Conservation (phyloP, 306 rosid species). For the Herpetospermum pedunculosum region DNA sequence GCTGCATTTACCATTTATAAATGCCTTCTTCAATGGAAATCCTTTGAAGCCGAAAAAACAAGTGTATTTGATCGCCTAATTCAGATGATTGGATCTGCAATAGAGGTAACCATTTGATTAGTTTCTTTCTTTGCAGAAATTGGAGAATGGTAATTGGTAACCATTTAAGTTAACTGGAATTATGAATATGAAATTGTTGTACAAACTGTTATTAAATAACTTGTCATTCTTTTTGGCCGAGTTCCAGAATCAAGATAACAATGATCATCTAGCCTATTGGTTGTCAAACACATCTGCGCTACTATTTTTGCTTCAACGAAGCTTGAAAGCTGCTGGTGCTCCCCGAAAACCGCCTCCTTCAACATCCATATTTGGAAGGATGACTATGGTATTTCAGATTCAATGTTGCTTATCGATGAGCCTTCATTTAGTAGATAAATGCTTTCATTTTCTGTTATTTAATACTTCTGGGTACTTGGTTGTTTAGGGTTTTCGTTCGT, state of each 20-base stretch:
- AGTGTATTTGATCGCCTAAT: conserved; percentile 99
- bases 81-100: conserved; percentile 97
- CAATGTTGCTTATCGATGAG: background rate
- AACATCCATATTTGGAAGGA: conserved; percentile 93
- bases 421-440: background rate
- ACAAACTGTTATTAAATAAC: too few species aligned
- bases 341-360: conserved; percentile 74
- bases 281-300: conserved; percentile 82
- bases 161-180: too few species aligned
- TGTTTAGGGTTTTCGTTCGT: conserved; percentile 87
- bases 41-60: conserved; percentile 98
- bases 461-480: conserved; percentile 14
- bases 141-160: too few species aligned
- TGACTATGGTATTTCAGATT: conserved; percentile 56
- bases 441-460: background rate
- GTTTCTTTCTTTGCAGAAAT: too few species aligned
- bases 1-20: conserved; percentile 95
- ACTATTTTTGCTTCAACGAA: conserved; percentile 80
- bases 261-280: conserved; percentile 96
- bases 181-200: too few species aligned
- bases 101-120: conserved; percentile 59
- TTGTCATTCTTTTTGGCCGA: conserved; percentile 13
- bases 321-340: conserved; percentile 67
- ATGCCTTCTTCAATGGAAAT: conserved; percentile 97
- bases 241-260: conserved; percentile 87